Base-by-base conservation (phyloP, 1,139 yeast species). In the Arxiozyma slooffiae region DNA sequence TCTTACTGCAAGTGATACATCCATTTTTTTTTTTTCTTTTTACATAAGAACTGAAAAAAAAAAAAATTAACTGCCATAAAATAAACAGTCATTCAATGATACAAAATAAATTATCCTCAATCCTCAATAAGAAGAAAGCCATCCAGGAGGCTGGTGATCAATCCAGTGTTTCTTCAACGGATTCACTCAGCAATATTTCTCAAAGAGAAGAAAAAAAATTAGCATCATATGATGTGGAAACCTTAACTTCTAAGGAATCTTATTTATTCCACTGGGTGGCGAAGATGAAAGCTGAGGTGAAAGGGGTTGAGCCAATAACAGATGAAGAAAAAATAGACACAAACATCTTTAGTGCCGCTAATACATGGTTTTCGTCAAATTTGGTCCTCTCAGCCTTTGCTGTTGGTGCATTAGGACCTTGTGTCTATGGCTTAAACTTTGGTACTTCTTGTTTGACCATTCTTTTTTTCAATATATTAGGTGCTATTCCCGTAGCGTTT, bases 311-410 rank as follows among this genome's bases (percentile, higher is more conserved):
- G 54, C 69, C 77, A 50, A 70, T 76, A 16, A 66, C 72, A 0
- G 79, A 75, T 45, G 72, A 71, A 23, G 69, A 74, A 56, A 69
- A 76, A 60, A 62, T 62, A 41, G 87, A 82, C 50, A 71, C 69
- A 46, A 80, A 86, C 24, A 64, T 83, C 49, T 72, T 79, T 72
- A 78, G 76, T 58, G 85, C 94, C 24, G 89, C 90, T 41, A 75
- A 90, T 50, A 85, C 89, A 94, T 89, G 97, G 97, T 77, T 85
- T 62, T 84, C 94, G 34, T 95, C 95, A 38, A 89, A 90, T 69
- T 73, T 87, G 76, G 96, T 88, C 52, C 80, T 89, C 64, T 90
- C 96, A 22, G 80, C 96, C 17, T 83, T 79, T 61, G 76, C 96
- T 3, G 72, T 88, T 48, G 97, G 97, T 64, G 84, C 86, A 50